phyloP scores from a whole-genome alignment of 257 asterid species.

The Cynanchum wilfordii region DNA sequence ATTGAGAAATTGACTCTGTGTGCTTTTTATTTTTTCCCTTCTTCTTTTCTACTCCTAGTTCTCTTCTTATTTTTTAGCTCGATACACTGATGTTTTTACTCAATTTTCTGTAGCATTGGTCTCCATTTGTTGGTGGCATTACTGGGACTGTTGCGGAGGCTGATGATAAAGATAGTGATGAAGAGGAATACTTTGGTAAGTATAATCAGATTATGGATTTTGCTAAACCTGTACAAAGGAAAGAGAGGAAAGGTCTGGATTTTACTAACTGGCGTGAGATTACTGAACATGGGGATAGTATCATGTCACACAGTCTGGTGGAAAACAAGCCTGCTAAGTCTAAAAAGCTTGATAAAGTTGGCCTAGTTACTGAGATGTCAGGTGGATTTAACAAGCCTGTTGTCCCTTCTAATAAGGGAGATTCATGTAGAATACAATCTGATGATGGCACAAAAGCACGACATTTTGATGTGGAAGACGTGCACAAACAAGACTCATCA shows the following conservation, averaged over 20 bases:
- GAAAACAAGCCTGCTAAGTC: slow-evolving; percentile 16
- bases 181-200: slow-evolving; percentile 36
- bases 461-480: slow-evolving; percentile 17
- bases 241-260: slow-evolving; percentile 63
- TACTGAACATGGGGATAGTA: slow-evolving; percentile 26
- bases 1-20: not conserved
- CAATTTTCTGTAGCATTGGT: slow-evolving; percentile 55
- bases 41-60: too few relatives aligned
- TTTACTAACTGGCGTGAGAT: slow-evolving; percentile 51
- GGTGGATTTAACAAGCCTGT: slow-evolving; percentile 19
- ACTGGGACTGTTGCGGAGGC: slow-evolving; percentile 17
- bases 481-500: slow-evolving; percentile 10
- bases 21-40: not conserved
- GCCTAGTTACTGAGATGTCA: slow-evolving; percentile 17
- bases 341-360: slow-evolving; percentile 17
- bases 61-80: not conserved
- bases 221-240: slow-evolving; percentile 58
- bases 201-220: slow-evolving; percentile 36
- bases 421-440: slow-evolving; percentile 11
- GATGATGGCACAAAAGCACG: slow-evolving; percentile 19
- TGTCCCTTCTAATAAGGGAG: slow-evolving; percentile 15
- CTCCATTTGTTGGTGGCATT: slow-evolving; percentile 31
- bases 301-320: slow-evolving; percentile 17
- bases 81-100: slow-evolving; percentile 8
- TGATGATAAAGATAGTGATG: slow-evolving; percentile 33